phyloP scores from a whole-genome alignment of 2,329 filamentous ascomycete species.

The Zarea fungicola region DNA sequence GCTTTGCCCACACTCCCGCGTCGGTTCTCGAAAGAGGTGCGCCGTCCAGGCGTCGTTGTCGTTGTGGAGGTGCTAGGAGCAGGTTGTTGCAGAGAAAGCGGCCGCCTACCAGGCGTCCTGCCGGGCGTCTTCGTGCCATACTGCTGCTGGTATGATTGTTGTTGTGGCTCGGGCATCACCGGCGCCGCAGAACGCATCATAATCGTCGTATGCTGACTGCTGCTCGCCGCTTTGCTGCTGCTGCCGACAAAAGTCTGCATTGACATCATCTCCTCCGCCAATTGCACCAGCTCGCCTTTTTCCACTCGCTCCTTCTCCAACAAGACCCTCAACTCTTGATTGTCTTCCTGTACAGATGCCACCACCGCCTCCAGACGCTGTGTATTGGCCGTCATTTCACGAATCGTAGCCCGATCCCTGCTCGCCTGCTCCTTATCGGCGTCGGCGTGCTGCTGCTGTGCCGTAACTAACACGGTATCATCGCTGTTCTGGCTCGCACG shows the following conservation, averaged over 20 bases:
- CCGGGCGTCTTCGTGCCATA: conserved; percentile 13
- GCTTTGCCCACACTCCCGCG: conserved; percentile 50
- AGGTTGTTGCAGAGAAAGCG: neutral
- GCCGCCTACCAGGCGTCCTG: conserved; percentile 19
- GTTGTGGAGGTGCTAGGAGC: too few relatives aligned
- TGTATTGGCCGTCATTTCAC: conserved; percentile 67
- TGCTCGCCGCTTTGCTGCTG: neutral
- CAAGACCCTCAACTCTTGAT: conserved; percentile 57
- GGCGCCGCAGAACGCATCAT: conserved; percentile 16
- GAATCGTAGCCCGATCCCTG: conserved; percentile 61
- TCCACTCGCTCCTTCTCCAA: conserved; percentile 73
- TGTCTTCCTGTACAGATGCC: conserved; percentile 63
- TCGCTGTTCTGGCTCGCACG: conserved; percentile 55
- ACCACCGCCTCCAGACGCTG: conserved; percentile 71
- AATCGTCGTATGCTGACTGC: neutral
- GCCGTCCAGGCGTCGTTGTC: neutral
- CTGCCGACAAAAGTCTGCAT: conserved; percentile 49
- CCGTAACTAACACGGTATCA: conserved; percentile 31
- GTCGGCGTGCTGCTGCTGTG: conserved; percentile 30
- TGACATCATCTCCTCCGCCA: conserved; percentile 78
- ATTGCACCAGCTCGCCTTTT: conserved; percentile 75
- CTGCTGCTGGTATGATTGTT: too few relatives aligned
- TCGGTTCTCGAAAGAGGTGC: conserved; percentile 35
- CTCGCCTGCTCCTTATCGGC: conserved; percentile 54
- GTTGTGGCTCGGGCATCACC: conserved; percentile 17